A percentile compares a stretch with the other conserved stretches of the same genome.
phyloP scores from a whole-genome alignment of 805 yeast species.

The Candida boidinii region DNA sequence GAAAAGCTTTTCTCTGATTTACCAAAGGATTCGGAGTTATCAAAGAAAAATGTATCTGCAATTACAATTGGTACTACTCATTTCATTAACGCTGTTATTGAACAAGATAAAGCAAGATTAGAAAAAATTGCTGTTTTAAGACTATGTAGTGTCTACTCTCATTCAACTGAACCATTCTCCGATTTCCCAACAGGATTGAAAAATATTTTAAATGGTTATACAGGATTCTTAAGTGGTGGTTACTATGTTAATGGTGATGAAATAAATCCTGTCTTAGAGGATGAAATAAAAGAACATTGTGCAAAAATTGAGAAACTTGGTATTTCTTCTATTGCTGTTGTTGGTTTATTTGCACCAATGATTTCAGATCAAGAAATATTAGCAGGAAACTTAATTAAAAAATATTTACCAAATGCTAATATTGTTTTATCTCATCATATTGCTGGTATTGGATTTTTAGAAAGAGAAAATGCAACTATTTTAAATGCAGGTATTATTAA shows the following conservation, averaged over 20 bases:
- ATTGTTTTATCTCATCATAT: slow-evolving; percentile 28
- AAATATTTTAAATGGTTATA: slow-evolving; percentile 21
- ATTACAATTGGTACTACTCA: slow-evolving; percentile 40
- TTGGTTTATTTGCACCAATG: slow-evolving; percentile 29
- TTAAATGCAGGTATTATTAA: slow-evolving; percentile 30
- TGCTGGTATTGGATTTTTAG: slow-evolving; percentile 31
- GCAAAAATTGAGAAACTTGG: slow-evolving; percentile 21
- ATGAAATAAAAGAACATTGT: slow-evolving; percentile 16
- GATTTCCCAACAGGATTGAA: slow-evolving; percentile 30
- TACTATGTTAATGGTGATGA: slow-evolving; percentile 27
- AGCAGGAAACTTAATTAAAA: slow-evolving; percentile 20
- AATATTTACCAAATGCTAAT: slow-evolving; percentile 19
- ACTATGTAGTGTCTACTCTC: slow-evolving; percentile 30
- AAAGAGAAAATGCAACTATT: slow-evolving; percentile 34
- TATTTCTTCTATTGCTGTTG: slow-evolving; percentile 24
- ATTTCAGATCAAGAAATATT: slow-evolving; percentile 24
- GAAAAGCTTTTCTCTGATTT: slow-evolving; percentile 18
- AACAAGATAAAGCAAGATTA: slow-evolving; percentile 28
- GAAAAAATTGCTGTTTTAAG: slow-evolving; percentile 32
- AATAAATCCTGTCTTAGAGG: slow-evolving; percentile 22
- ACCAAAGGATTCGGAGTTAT: slow-evolving; percentile 2
- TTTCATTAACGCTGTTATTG: slow-evolving; percentile 37
- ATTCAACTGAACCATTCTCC: slow-evolving; percentile 26
- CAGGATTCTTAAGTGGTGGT: slow-evolving; percentile 26
- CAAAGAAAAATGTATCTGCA: slow-evolving; percentile 23